Evolutionary conservation across 345 rosid species (phyloP), one percentile per base, ranked within the genome.

Genomic region (Cochlearia excelsa): DNA sequence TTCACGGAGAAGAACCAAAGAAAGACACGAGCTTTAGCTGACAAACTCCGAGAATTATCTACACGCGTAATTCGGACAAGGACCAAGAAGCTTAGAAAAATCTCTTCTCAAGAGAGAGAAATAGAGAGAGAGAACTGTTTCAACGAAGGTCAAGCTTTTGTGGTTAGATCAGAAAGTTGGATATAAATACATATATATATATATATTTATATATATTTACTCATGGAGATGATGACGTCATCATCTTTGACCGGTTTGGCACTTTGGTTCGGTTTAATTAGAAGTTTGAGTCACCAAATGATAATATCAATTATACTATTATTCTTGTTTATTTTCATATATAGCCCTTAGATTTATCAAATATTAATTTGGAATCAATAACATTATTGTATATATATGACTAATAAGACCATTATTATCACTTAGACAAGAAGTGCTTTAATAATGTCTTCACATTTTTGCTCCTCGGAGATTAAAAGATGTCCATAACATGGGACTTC

Each of bases 401-500:
- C 23, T 16, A 16, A 16, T 16, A 16, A 16, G 23, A 16, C 23
- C 23, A 16, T 16, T 16, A 16, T 16, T 16, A 16, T 16, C 23
- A 16, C 23, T 30, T 63, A 30, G 5, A 57, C 57, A 65, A 82
- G 34, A 65, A 88, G 86, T 0, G 77, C 69, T 74, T 81, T 77
- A 51, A 85, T 11, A 53, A 91, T 63, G 9, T 68, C 78, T 56
- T 79, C 87, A 45, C 81, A 82, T 37, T 30, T 29, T n/a, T 78
- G 66, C 10, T 53, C 69, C 52, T 79, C 77, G 1, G 54, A 69
- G 5, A 46, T 31, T 56, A 84, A 28, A 27, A 79, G 37, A 76
- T 88, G 96, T 23, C 98, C 98, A 7, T 64, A 62, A 23, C 83
- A 78, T 26, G 70, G 64, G 64, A 88, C 78, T 56, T 91, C 88